Base-by-base conservation (phyloP, 768 basidiomycete genomes). In the Amanita subjunquillea region DNA sequence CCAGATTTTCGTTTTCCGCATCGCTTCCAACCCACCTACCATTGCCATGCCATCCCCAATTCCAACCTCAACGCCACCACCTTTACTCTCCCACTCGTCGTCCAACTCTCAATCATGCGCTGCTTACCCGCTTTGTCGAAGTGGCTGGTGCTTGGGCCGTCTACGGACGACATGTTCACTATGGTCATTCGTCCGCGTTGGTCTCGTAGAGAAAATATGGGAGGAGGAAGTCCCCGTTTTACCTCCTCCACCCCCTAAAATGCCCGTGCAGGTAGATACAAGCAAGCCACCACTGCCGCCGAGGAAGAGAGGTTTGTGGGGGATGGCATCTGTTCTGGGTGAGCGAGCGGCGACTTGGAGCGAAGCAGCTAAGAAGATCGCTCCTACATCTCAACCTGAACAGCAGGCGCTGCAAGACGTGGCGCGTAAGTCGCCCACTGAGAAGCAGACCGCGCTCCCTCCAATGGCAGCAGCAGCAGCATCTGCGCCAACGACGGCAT, bases 201-300 rank as follows among this genome's bases (percentile, higher is more conserved):
- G 86, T 8, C 72, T 96, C 50, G 73, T 95, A 17, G 90, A 92
- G 54, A 85, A 83, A 58, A 71, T 95, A 4, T 96, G 93, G 93
- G 86, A 91, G 52, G 92, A 94, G 56, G 88, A 85, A 53, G 59
- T 77, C 5, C 70, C 76, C n/a, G 54, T 65, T 1, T 61, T 67
- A 1, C 62, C 70, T 3, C 57, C 65, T 2, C 57, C 65, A 2
- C 69, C 72, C 8, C 62, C 71, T 41, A 62, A 55, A 17, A 59
- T 54, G 48, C 27, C 58, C 9, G 46, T 61, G 4, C 34, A 47
- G 3, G 50, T 54, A 0, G 47, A 55, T 27, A 58, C 59, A 10
- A 74, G 70, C 27, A 80, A 76, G 54, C 84, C 85, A 7, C 80
- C 82, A 1, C 62, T 85, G 23, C 83, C 85, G 20, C 45, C 46